phyloP scores from a whole-genome alignment of 1,284 basidiomycete genomes.

The Bothia castanella region DNA sequence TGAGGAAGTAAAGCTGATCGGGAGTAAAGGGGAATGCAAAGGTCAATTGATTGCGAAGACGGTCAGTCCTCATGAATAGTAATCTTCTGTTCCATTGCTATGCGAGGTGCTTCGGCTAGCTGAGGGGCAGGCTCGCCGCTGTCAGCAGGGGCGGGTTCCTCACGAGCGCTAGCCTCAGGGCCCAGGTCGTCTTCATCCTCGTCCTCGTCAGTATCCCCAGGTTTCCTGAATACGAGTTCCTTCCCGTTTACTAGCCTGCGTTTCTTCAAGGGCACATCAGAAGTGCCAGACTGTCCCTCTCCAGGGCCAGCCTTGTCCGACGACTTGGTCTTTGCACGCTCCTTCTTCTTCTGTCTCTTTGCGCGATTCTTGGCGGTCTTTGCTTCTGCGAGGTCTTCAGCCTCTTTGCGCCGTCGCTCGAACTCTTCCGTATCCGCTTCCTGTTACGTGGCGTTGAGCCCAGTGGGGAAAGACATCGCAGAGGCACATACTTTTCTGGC shows the following conservation, averaged over 20 bases:
- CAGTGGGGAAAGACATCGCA: not conserved
- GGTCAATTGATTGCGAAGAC: too few relatives aligned
- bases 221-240: constrained; percentile 53
- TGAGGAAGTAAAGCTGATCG: not conserved
- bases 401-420: constrained; percentile 30
- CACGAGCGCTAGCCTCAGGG: constrained; percentile 4
- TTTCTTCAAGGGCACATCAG: constrained; percentile 44
- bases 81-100: constrained; percentile 41
- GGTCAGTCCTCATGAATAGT: constrained; percentile 50
- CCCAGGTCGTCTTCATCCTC: constrained; percentile 33
- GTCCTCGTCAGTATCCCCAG: constrained; percentile 47
- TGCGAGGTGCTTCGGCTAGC: constrained; percentile 17
- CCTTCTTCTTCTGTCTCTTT: constrained; percentile 88
- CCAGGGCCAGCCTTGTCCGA: constrained; percentile 26
- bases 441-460: constrained; percentile 12
- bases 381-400: constrained; percentile 53
- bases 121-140: constrained; percentile 5
- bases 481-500: constrained; percentile 59
- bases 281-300: constrained; percentile 22
- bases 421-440: constrained; percentile 30
- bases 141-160: constrained; percentile 11
- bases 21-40: not conserved
- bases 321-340: constrained; percentile 48
- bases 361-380: constrained; percentile 93
- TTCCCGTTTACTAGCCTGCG: constrained; percentile 54